Evolutionary conservation across 148 eudicot genomes (phyloP).

Genomic region (Amaranthus cruentus): DNA sequence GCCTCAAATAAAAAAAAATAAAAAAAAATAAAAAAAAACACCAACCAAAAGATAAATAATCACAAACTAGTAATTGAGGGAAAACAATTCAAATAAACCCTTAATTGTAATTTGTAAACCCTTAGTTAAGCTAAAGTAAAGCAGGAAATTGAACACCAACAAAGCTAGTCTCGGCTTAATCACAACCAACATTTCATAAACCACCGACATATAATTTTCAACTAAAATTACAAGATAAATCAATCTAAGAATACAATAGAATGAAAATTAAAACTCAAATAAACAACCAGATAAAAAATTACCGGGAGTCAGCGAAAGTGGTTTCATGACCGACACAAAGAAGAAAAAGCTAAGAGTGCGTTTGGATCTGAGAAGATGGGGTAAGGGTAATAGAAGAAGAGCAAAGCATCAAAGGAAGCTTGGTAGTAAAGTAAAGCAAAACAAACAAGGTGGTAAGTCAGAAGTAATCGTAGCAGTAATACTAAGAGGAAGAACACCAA

Average conservation of each 20-base stretch:
- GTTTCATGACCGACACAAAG: slow-evolving; percentile 15
- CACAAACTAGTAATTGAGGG: neutral
- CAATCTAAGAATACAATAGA: neutral
- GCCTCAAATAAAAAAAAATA: neutral
- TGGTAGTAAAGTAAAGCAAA: slow-evolving; percentile 13
- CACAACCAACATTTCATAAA: slow-evolving; percentile 8
- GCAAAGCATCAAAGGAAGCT: slow-evolving; percentile 6
- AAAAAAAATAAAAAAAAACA: neutral
- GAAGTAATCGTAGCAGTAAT: neutral
- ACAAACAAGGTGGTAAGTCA: neutral
- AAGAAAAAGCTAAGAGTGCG: neutral
- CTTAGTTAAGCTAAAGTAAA: neutral
- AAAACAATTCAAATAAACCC: neutral
- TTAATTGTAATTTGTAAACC: neutral
- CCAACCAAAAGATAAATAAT: neutral
- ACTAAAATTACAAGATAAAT: neutral
- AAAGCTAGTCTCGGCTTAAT: neutral
- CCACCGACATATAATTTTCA: slow-evolving; percentile 12
- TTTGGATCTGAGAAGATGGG: slow-evolving; percentile 21
- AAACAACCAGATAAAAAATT: neutral
- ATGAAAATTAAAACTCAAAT: neutral
- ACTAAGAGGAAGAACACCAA: slow-evolving; percentile 6
- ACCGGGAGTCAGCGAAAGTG: slow-evolving; percentile 2
- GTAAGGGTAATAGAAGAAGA: neutral
- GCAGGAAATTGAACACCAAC: neutral